phyloP scores from a whole-genome alignment of 768 basidiomycete genomes.

The Amanita pallidorosea region DNA sequence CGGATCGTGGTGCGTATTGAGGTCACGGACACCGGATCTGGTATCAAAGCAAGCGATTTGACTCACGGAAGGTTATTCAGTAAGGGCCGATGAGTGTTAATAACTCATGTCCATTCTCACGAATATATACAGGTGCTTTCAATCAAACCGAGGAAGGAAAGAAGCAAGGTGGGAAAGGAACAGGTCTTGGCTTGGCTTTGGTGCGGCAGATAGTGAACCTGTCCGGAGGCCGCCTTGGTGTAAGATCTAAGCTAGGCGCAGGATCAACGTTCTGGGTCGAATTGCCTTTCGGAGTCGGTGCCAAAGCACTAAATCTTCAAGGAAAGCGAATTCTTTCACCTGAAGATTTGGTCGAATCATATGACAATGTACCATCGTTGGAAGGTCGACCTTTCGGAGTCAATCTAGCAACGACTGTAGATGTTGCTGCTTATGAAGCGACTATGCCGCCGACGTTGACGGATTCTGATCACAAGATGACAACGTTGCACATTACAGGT shows the following conservation, averaged over 20 bases:
- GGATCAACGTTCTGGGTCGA: slow-evolving; percentile 91
- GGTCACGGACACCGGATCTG: slow-evolving; percentile 62
- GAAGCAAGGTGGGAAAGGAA: slow-evolving; percentile 62
- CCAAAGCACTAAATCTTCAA: slow-evolving; percentile 26
- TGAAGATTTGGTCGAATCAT: not conserved
- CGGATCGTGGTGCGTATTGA: slow-evolving; percentile 78
- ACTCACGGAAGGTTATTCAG: slow-evolving; percentile 62
- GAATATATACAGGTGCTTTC: slow-evolving; percentile 41
- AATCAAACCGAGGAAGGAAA: slow-evolving; percentile 73
- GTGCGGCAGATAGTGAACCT: slow-evolving; percentile 73
- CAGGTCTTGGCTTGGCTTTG: slow-evolving; percentile 66
- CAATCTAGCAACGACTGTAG: slow-evolving; percentile 17
- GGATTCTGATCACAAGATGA: not conserved
- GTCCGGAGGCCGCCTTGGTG: slow-evolving; percentile 63
- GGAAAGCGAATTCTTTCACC: not conserved
- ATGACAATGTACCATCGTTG: slow-evolving; percentile 10
- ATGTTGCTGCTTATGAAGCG: slow-evolving; percentile 18
- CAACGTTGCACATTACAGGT: not conserved
- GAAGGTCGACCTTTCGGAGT: slow-evolving; percentile 16
- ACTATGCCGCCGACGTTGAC: slow-evolving; percentile 11
- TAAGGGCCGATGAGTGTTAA: slow-evolving; percentile 20
- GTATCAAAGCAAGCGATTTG: slow-evolving; percentile 48
- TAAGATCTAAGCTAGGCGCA: slow-evolving; percentile 47
- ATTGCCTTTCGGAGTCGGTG: slow-evolving; percentile 66
- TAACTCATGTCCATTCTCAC: not conserved